Percentiles rank a stretch among this genome's conserved stretches.
Conservation (phyloP, 1,284 basidiomycete genomes). For the Boletus chippewaensis region DNA sequence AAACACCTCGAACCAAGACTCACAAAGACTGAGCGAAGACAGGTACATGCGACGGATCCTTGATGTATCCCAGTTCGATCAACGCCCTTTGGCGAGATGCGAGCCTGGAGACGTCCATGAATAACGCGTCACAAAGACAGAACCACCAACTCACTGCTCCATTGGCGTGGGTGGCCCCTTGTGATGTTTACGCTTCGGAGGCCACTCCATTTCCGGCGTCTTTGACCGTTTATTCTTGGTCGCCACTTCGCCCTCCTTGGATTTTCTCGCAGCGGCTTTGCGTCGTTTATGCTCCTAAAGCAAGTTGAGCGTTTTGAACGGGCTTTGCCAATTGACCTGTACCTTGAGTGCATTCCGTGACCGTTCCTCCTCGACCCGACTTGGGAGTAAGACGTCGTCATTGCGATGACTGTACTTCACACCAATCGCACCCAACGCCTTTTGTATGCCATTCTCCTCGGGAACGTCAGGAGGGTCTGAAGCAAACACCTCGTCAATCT, state of each 20-base stretch:
- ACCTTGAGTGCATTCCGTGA: slow-evolving; percentile 52
- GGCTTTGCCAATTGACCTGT: neutral
- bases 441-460: slow-evolving; percentile 43
- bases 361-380: slow-evolving; percentile 58
- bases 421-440: slow-evolving; percentile 51
- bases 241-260: slow-evolving; percentile 16
- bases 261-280: slow-evolving; percentile 25
- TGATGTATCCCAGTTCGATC: slow-evolving; percentile 53
- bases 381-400: slow-evolving; percentile 62
- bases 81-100: slow-evolving; percentile 50
- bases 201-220: slow-evolving; percentile 48
- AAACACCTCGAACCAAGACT: slow-evolving; percentile 24
- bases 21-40: slow-evolving; percentile 60
- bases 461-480: slow-evolving; percentile 30
- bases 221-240: slow-evolving; percentile 18
- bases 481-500: neutral
- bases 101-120: slow-evolving; percentile 36
- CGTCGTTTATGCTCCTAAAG: slow-evolving; percentile 28
- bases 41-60: slow-evolving; percentile 42
- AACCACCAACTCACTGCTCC: slow-evolving; percentile 40
- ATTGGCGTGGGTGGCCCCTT: slow-evolving; percentile 42
- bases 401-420: slow-evolving; percentile 68
- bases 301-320: slow-evolving; percentile 7
- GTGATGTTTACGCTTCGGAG: slow-evolving; percentile 55
- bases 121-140: neutral